A percentile compares a stretch with the other conserved stretches of the same genome.
These are phyloP conservation scores for Seiridium unicorne DNA, from an alignment of 2,329 filamentous ascomycete genomes.

Conservation along the genomic window DNA sequence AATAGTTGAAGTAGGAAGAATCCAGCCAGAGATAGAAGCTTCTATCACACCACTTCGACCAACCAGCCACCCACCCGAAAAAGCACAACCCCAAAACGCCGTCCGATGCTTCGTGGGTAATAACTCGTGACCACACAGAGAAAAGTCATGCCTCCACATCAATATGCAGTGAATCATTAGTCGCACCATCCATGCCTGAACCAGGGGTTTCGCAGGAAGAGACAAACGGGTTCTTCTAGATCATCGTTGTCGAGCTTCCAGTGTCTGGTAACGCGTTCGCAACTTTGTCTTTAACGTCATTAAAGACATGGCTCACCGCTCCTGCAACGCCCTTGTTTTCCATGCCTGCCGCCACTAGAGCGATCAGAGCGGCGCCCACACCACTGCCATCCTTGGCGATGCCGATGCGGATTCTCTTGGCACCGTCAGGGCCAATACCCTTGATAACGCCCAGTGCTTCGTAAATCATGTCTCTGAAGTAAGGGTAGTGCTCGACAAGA, in stretches of 20 bases:
- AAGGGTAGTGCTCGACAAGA: constrained; percentile 92
- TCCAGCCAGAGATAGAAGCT: no score
- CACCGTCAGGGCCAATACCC: constrained; percentile 74
- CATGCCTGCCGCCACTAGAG: constrained; percentile 76
- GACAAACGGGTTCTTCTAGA: constrained; percentile 12
- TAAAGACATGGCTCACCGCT: constrained; percentile 41
- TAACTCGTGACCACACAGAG: not conserved
- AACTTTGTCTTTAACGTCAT: constrained; percentile 33
- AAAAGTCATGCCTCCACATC: constrained; percentile 2
- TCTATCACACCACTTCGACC: not conserved
- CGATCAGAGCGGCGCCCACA: constrained; percentile 93
- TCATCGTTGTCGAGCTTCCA: constrained; percentile 20
- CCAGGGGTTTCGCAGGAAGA: constrained; percentile 8
- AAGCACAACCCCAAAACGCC: constrained; percentile 2
- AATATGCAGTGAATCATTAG: constrained; percentile 1
- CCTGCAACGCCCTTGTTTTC: constrained; percentile 40
- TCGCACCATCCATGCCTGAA: not conserved
- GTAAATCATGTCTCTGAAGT: constrained; percentile 84
- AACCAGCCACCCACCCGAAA: not conserved
- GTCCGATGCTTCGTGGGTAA: not conserved
- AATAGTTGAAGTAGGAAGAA: not conserved
- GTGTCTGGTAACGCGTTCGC: constrained; percentile 19
- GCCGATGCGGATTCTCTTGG: constrained; percentile 86
- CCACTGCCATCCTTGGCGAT: constrained; percentile 96
- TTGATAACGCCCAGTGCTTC: constrained; percentile 76